These are phyloP conservation scores for Yamadazyma trypodendri DNA, from an alignment of 1,139 yeast genomes.

Conservation along the genomic window DNA sequence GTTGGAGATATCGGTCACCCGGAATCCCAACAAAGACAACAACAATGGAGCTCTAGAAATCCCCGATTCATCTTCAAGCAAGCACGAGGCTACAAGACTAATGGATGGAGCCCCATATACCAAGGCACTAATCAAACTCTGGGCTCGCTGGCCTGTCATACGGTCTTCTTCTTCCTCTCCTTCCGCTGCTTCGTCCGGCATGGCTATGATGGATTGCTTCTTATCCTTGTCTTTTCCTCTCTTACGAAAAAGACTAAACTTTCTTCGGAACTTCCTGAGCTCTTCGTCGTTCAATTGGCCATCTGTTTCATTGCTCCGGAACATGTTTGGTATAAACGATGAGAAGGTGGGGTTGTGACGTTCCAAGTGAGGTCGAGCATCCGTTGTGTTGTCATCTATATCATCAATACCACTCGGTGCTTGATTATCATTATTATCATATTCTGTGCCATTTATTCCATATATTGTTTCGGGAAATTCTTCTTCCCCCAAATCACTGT, in stretches of 20 bases:
- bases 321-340: conserved; percentile 16
- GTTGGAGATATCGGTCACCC: conserved; percentile 53
- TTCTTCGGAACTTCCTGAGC: conserved; percentile 12
- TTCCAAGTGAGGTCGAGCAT: too few species aligned
- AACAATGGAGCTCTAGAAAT: conserved; percentile 79
- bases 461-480: background rate
- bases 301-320: conserved; percentile 8
- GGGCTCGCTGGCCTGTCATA: conserved; percentile 53
- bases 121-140: conserved; percentile 61
- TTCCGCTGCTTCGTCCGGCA: conserved; percentile 18
- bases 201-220: conserved; percentile 20
- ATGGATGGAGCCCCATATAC: conserved; percentile 80
- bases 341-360: conserved; percentile 3
- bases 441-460: background rate
- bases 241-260: conserved; percentile 28
- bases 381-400: background rate
- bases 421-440: background rate
- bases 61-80: conserved; percentile 76
- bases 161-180: conserved; percentile 25
- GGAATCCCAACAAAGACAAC: conserved; percentile 67
- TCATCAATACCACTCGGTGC: background rate
- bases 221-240: conserved; percentile 24
- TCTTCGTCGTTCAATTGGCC: conserved; percentile 5
- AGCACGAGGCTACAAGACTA: conserved; percentile 69
- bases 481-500: conserved; percentile 1